Conservation (phyloP, 2,329 filamentous ascomycete genomes). For the Ophiostoma ips region DNA sequence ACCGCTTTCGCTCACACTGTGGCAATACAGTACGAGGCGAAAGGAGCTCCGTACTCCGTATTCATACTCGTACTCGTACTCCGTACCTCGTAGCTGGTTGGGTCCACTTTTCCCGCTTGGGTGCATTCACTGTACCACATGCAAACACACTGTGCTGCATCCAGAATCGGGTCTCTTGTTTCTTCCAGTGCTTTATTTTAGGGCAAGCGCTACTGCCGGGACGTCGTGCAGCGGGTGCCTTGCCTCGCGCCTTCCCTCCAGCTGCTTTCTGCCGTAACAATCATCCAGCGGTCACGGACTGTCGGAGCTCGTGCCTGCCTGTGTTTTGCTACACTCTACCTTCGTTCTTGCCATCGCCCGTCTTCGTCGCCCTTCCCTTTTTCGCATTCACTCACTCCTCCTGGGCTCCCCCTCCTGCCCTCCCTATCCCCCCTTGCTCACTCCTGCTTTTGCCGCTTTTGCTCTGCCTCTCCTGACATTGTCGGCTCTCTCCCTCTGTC, state of each 20-base stretch:
- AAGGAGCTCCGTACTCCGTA: too few relatives aligned
- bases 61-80: too few relatives aligned
- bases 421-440: background rate
- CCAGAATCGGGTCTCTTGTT: constrained; percentile 2
- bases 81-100: too few relatives aligned
- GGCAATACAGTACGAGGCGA: too few relatives aligned
- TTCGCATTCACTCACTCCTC: background rate
- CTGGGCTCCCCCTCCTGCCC: background rate
- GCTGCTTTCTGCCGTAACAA: constrained; percentile 1
- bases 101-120: background rate
- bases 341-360: background rate
- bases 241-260: constrained; percentile 3
- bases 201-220: constrained; percentile 8
- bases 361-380: too few relatives aligned
- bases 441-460: too few relatives aligned
- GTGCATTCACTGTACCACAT: constrained; percentile 1
- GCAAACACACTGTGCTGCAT: constrained; percentile 3
- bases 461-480: too few relatives aligned
- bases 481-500: background rate
- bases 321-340: background rate
- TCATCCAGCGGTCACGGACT: background rate
- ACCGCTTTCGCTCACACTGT: too few relatives aligned
- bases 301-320: background rate
- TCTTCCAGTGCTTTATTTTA: background rate
- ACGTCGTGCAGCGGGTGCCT: constrained; percentile 1